These are phyloP conservation scores for Paxillus rubicundulus DNA, from an alignment of 768 basidiomycete genomes.

Conservation along the genomic window DNA sequence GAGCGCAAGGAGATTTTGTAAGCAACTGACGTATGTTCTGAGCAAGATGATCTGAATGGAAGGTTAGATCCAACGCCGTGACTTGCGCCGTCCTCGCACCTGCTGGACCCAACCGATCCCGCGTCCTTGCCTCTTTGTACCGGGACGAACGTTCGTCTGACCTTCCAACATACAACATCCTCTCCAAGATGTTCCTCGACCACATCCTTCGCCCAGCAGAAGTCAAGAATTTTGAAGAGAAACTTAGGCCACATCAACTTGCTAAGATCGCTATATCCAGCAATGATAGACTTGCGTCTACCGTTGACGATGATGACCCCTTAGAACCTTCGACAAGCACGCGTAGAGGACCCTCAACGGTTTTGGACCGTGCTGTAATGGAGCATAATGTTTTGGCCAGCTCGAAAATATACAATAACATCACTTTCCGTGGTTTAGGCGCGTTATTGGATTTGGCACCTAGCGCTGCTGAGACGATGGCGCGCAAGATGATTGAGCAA, in stretches of 20 bases:
- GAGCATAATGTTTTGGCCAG: constrained; percentile 97
- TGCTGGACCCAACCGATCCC: constrained; percentile 93
- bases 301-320: constrained; percentile 54
- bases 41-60: constrained; percentile 9
- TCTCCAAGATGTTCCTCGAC: constrained; percentile 98
- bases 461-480: constrained; percentile 95
- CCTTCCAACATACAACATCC: constrained; percentile 82
- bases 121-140: constrained; percentile 88
- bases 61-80: constrained; percentile 76
- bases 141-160: constrained; percentile 87
- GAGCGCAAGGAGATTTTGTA: constrained; percentile 91
- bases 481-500: constrained; percentile 98
- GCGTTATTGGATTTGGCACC: constrained; percentile 86
- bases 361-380: constrained; percentile 96
- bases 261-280: constrained; percentile 86
- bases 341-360: constrained; percentile 90
- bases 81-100: constrained; percentile 96
- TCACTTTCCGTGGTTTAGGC: constrained; percentile 93
- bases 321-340: constrained; percentile 62
- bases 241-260: constrained; percentile 88
- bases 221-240: constrained; percentile 84
- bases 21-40: constrained; percentile 27
- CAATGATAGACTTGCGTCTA: constrained; percentile 75
- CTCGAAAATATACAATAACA: constrained; percentile 96
- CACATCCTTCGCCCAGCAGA: constrained; percentile 91